Evolutionary conservation across 2,329 filamentous ascomycete genomes (phyloP), one percentile per base, ranked within the genome.

Genomic region (Mariannaea elegans): DNA sequence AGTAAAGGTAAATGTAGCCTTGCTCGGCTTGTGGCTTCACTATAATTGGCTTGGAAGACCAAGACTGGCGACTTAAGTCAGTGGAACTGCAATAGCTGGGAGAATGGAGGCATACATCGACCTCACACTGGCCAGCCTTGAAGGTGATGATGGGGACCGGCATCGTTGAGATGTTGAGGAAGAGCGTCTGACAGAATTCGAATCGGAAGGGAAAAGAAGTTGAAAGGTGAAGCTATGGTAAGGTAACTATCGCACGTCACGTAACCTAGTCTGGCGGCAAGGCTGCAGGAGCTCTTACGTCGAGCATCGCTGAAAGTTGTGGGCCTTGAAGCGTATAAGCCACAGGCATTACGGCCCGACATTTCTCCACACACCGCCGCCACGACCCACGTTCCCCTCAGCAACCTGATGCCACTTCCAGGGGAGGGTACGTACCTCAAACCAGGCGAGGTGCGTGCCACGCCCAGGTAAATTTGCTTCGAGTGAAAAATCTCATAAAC

Each of bases 121-220:
- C 76, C 52, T 95, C 89, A 80, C 94, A 98, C 76, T 87, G 87
- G 77, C 94, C 94, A 65, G 94, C 94, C 84, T 97, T 97, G 86
- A 98, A 98, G 14, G 93, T 97, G 76, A 98, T 94, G 73, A 97
- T 86, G 29, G 94, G 93, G 68, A 92, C 88, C 64, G 94, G 92
- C 93, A 97, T 97, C 65, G 62, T 64, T 66, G 56, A 18, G 50
- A 58, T 18, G 34, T 63, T 47, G 46, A 18, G 24, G 48, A 14
- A 7, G 39, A 41, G 29, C 23, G 14, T 29, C n/a, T 27, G 41
- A 36, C 21, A 41, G 32, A 36, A 52, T 58, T 46, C 24, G 54
- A 52, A 60, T 59, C 56, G 44, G 60, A 50, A 58, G 19, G 41
- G 47, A 46, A 44, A 41, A 57, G 50, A 19, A 41, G 39, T 44